Base-by-base conservation (phyloP, 2,329 filamentous ascomycete genomes). In the Venturia pyrina region DNA sequence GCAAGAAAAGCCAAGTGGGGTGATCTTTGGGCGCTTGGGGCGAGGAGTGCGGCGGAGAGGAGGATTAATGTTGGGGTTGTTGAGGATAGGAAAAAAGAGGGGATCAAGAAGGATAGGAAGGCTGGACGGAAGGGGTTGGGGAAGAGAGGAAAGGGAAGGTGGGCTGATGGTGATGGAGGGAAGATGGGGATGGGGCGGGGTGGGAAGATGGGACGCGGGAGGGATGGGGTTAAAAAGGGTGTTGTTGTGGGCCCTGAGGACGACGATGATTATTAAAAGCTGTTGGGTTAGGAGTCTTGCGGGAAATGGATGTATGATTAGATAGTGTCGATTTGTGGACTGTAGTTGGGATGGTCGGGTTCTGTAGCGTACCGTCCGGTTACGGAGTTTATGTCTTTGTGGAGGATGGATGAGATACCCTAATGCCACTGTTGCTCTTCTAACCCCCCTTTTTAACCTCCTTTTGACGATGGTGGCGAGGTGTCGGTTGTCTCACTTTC, bases 1-100 rank as follows among this genome's bases (percentile, higher is more conserved):
- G 95, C 95, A 44, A 87, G 95, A 68, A 99, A 99, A 78, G 85
- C 89, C 0, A 80, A 79, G 64, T 98, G 93, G 95, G 95, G 95
- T 48, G 95, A 98, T 74, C 81, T 98, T 11, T 99, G 95, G 95
- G 92, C 93, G 0, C 81, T 98, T 0, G 95, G 95, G 32, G 62
- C 62, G 5, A 57, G 48, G 10, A 53, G 43, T 10, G 13, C 44
- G 8, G 21, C n/a, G 3, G 46, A 50, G 19, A 44, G 62, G n/a
- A 64, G 62, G 46, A n/a, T 64, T 15, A 50, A 56, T 21, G 28
- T 64, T 8, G 62, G 62, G 1, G 40, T 48, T 13, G n/a, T 50
- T 8, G 62, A 64, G 62, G 62, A 46, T 40, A 40, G 10, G 43
- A 50, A 21, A 15, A 53, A 32, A 56, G 62, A 48, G 21, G 64